These are phyloP conservation scores for Penicillium freii DNA, from an alignment of 2,329 filamentous ascomycete species.

Conservation along the genomic window DNA sequence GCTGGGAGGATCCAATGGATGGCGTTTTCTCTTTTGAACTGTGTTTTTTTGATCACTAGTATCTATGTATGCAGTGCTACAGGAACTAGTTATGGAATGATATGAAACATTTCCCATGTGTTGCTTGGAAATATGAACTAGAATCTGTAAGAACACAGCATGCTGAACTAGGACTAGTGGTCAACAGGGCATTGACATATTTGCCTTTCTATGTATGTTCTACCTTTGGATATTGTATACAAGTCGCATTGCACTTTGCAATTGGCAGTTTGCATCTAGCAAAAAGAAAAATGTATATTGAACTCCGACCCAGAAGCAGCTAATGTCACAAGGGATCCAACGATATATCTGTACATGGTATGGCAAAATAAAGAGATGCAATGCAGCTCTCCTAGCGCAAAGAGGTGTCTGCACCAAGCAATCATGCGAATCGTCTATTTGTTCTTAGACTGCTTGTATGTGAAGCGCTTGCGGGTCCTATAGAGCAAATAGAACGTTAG, in stretches of 20 bases:
- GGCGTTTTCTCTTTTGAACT: slow-evolving; percentile 14
- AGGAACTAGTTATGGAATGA: background rate
- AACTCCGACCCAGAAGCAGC: slow-evolving; percentile 26
- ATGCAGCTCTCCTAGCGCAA: background rate
- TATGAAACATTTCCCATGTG: background rate
- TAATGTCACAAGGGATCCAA: slow-evolving; percentile 22
- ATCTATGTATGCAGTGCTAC: background rate
- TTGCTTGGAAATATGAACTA: too few species aligned
- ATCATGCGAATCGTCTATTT: slow-evolving; percentile 46
- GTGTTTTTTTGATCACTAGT: background rate
- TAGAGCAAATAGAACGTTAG: background rate
- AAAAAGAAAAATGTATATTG: slow-evolving; percentile 12
- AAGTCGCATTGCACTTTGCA: background rate
- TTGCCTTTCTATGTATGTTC: background rate
- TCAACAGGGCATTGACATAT: background rate
- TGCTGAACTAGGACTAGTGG: background rate
- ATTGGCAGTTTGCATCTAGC: background rate
- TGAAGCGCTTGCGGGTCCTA: slow-evolving; percentile 67
- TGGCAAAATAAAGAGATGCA: slow-evolving; percentile 8
- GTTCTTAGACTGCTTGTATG: slow-evolving; percentile 70
- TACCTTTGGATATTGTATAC: background rate
- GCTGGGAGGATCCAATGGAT: slow-evolving; percentile 9
- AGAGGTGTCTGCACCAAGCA: background rate
- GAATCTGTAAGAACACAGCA: background rate
- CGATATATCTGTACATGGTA: slow-evolving; percentile 28